phyloP scores from a whole-genome alignment of 106 monocot species.

The Dendrobium nobile region DNA sequence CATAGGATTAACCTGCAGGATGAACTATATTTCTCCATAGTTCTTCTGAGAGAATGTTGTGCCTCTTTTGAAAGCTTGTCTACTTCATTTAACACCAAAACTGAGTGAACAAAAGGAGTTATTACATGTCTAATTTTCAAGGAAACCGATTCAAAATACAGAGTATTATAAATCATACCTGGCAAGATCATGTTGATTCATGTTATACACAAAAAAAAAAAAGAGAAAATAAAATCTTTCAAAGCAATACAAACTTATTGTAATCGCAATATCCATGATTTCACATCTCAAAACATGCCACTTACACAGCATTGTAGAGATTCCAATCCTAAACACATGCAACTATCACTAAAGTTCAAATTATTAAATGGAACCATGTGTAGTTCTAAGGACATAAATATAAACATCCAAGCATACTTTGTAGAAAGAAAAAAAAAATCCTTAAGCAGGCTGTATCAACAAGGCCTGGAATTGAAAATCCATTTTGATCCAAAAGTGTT shows the following conservation, averaged over 20 bases:
- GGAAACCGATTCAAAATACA: background rate
- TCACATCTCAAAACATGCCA: background rate
- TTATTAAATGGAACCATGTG: background rate
- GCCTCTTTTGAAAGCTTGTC: constrained; percentile 99
- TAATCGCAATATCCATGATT: background rate
- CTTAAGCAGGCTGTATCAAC: background rate
- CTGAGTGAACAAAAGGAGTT: constrained; percentile 27
- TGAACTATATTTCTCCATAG: constrained; percentile 97
- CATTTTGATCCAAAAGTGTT: background rate
- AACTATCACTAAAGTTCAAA: background rate
- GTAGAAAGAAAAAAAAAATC: too few relatives aligned
- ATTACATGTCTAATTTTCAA: background rate
- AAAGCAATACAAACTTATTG: background rate
- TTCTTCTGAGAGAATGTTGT: constrained; percentile 93
- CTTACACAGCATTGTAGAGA: too few relatives aligned
- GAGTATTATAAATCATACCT: background rate
- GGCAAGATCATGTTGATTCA: background rate
- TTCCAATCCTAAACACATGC: background rate
- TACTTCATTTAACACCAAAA: constrained; percentile 93
- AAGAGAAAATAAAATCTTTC: background rate
- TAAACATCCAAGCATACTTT: too few relatives aligned
- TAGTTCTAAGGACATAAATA: background rate
- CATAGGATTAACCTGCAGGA: constrained; percentile 88
- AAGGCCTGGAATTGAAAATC: background rate
- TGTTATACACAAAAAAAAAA: background rate